A percentile compares a stretch with the other conserved stretches of the same genome.
Conservation (phyloP, 106 monocot species). For the Apostasia shenzhenica region DNA sequence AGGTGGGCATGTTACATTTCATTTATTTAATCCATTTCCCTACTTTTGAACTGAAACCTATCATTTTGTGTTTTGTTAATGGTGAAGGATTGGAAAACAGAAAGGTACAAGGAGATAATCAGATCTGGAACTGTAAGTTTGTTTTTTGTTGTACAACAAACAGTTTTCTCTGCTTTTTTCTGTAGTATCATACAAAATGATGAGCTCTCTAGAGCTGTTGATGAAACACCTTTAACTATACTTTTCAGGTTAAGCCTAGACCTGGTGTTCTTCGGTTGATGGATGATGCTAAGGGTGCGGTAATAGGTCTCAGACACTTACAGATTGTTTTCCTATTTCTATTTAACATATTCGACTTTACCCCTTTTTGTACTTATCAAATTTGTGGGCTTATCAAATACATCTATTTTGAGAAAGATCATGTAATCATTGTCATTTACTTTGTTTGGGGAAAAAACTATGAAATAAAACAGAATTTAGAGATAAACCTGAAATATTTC, state of each 20-base stretch:
- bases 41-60: no score
- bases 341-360: background rate
- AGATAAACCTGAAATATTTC: no score
- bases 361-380: no score
- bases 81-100: slow-evolving; percentile 95
- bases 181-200: no score
- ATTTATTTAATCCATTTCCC: no score
- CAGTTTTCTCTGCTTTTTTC: background rate
- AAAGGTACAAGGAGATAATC: slow-evolving; percentile 93
- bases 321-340: slow-evolving; percentile 2
- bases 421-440: no score
- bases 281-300: slow-evolving; percentile 96
- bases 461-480: no score
- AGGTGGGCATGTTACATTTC: no score
- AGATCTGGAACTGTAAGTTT: slow-evolving; percentile 84
- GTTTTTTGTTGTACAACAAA: background rate
- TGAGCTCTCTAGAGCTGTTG: no score
- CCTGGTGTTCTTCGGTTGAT: slow-evolving; percentile 87
- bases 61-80: background rate
- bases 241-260: slow-evolving; percentile 68
- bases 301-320: slow-evolving; percentile 36
- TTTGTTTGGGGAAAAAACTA: no score
- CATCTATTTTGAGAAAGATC: no score
- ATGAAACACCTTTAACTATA: background rate
- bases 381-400: no score